Evolutionary conservation across 78 protist species (phyloP).

Genomic region (Speleostelium caveatum): DNA sequence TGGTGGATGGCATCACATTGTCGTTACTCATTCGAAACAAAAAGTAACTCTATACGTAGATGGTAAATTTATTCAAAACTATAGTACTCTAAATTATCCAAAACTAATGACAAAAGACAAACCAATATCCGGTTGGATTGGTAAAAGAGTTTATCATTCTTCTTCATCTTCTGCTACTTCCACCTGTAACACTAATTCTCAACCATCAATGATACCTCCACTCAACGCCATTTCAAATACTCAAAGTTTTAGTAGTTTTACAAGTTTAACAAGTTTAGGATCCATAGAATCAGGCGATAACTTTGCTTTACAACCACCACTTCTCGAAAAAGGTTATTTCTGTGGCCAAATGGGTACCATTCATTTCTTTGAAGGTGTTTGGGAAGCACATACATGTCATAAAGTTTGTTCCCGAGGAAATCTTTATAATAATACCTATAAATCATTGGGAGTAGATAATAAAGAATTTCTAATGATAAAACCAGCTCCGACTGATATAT

Average conservation of each 20-base stretch:
- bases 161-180: background rate
- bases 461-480: conserved; percentile 65
- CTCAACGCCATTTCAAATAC: background rate
- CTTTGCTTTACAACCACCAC: background rate
- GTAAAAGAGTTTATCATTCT: conserved; percentile 55
- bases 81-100: conserved; percentile 62
- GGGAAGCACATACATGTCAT: conserved; percentile 73
- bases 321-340: conserved; percentile 45
- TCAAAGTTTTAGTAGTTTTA: background rate
- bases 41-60: conserved; percentile 30
- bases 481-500: conserved; percentile 11
- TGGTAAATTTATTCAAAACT: conserved; percentile 67
- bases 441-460: conserved; percentile 58
- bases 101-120: conserved; percentile 62
- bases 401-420: conserved; percentile 68
- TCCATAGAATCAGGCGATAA: background rate
- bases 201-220: background rate
- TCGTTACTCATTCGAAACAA: conserved; percentile 43
- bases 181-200: background rate
- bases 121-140: conserved; percentile 74
- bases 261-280: background rate
- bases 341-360: conserved; percentile 80
- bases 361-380: conserved; percentile 69
- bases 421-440: conserved; percentile 66
- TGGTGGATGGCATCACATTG: conserved; percentile 72